Evolutionary conservation across 768 basidiomycete species (phyloP).

Genomic region (Boletus vinaceobasis): DNA sequence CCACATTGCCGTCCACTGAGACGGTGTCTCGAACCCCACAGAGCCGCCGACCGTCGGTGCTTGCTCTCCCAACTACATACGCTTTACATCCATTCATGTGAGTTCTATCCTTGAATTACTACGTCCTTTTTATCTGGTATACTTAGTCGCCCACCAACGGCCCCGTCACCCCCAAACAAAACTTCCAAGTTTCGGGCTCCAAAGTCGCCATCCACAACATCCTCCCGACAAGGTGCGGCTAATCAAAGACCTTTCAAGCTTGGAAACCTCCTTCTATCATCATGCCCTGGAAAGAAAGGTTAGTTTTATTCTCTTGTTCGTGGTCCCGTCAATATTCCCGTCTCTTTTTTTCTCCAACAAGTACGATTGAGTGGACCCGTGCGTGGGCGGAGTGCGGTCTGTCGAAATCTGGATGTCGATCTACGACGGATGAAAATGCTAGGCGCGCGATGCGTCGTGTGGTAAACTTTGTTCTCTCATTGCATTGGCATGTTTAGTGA

Average conservation of each 20-base stretch:
- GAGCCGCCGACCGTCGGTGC: constrained; percentile 6
- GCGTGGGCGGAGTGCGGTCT: constrained; percentile 77
- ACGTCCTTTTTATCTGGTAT: not conserved
- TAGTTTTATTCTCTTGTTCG: constrained; percentile 2
- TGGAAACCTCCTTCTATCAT: constrained; percentile 87
- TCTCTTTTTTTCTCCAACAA: constrained; percentile 22
- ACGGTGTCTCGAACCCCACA: constrained; percentile 1
- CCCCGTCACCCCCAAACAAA: constrained; percentile 16
- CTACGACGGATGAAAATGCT: constrained; percentile 68
- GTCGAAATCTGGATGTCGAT: constrained; percentile 77
- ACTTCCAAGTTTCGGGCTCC: constrained; percentile 9
- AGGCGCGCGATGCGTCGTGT: constrained; percentile 79
- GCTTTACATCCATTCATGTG: constrained; percentile 20
- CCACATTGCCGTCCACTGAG: constrained; percentile 3
- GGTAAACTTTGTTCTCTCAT: constrained; percentile 40
- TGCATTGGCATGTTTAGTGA: not conserved
- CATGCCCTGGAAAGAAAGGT: constrained; percentile 96
- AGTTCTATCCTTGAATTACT: not conserved
- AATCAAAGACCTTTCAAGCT: constrained; percentile 36
- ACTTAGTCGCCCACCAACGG: constrained; percentile 21
- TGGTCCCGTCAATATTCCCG: not conserved
- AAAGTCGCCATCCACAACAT: constrained; percentile 5
- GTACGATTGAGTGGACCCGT: constrained; percentile 73
- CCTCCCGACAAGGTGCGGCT: constrained; percentile 5
- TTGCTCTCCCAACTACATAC: constrained; percentile 9